These are phyloP conservation scores for Hibiscus mutabilis DNA, from an alignment of 345 rosid species.

Conservation along the genomic window DNA sequence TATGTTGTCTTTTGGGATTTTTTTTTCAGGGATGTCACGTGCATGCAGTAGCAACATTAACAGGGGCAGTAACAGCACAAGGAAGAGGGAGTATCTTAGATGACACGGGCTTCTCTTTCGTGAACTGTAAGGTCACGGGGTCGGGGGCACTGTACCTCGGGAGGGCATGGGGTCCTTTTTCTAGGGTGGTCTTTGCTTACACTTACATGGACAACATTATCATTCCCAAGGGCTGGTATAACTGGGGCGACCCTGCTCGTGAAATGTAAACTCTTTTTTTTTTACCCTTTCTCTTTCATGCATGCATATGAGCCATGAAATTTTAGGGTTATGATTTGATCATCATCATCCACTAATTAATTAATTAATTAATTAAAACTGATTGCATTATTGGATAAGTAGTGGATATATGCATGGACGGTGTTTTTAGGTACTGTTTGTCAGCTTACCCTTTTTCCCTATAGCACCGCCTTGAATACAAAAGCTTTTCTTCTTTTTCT, in stretches of 20 bases:
- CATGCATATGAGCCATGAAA: background rate
- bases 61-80: constrained; percentile 82
- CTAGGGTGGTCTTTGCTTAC: constrained; percentile 90
- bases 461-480: background rate
- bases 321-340: background rate
- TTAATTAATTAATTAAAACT: background rate
- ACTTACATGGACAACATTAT: constrained; percentile 94
- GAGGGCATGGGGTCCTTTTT: constrained; percentile 98
- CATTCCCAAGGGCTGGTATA: constrained; percentile 89
- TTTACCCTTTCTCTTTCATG: background rate
- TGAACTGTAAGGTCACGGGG: constrained; percentile 90
- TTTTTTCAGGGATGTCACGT: constrained; percentile 73
- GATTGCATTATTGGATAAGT: background rate
- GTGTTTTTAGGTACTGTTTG: background rate
- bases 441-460: background rate
- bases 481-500: background rate
- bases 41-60: constrained; percentile 66
- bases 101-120: constrained; percentile 98
- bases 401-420: background rate
- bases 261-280: constrained; percentile 3
- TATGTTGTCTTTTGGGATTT: background rate
- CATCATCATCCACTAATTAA: background rate
- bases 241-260: constrained; percentile 92
- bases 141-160: constrained; percentile 91
- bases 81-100: constrained; percentile 17